A percentile compares a stretch with the other conserved stretches of the same genome.
phyloP scores from a whole-genome alignment of 2,329 filamentous ascomycete species.

The Trichophyton verrucosum region DNA sequence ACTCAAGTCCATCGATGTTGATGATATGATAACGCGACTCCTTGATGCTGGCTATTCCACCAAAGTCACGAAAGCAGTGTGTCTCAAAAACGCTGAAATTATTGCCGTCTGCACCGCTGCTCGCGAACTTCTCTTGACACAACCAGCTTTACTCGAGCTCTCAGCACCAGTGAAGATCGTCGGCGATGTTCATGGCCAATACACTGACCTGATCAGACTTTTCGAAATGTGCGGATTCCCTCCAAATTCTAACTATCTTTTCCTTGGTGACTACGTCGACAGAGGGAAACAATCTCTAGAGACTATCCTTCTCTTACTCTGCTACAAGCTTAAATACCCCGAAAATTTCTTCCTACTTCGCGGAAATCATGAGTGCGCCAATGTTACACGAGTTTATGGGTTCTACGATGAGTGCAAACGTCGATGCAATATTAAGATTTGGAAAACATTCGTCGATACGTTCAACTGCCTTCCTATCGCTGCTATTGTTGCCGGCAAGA shows the following conservation, averaged over 20 bases:
- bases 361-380: conserved; percentile 94
- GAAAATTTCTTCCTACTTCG: conserved; percentile 94
- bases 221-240: conserved; percentile 99
- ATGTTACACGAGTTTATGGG: conserved; percentile 87
- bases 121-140: conserved; percentile 77
- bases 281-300: conserved; percentile 91
- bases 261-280: conserved; percentile 92
- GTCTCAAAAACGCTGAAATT: conserved; percentile 95
- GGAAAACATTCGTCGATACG: conserved; percentile 95
- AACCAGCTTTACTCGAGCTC: conserved; percentile 83
- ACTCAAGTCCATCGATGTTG: conserved; percentile 82
- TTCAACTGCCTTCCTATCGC: conserved; percentile 95
- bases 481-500: conserved; percentile 92
- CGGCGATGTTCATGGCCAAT: conserved; percentile 91
- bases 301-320: conserved; percentile 81
- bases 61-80: conserved; percentile 95
- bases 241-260: conserved; percentile 81
- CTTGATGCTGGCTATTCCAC: conserved; percentile 90
- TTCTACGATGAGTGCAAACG: conserved; percentile 99
- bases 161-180: conserved; percentile 96
- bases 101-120: conserved; percentile 82
- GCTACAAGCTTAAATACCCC: conserved; percentile 94
- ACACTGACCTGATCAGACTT: conserved; percentile 88
- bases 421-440: conserved; percentile 89
- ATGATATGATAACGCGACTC: conserved; percentile 92